Base-by-base conservation (phyloP, 1,284 basidiomycete species). In the Flammula alnicola region DNA sequence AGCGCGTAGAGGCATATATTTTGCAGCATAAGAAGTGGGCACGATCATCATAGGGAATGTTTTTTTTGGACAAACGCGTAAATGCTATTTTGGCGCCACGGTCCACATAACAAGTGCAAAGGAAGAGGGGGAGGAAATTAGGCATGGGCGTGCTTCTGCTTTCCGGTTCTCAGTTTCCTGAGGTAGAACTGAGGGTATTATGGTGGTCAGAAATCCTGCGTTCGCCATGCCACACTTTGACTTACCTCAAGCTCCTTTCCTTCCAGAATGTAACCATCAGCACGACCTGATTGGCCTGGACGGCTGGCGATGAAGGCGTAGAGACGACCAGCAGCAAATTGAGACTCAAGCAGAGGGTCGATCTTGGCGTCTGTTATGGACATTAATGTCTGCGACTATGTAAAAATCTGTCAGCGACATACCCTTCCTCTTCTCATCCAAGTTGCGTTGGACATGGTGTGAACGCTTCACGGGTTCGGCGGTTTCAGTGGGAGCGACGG, bases 181-280 rank as follows among this genome's bases (percentile, higher is more conserved):
- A 93, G 73, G 81, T 96, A 97, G 79, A 97, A 96, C 92, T 91
- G 62, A 26, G 19, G 22, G 43, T 31, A 51, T n/a, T n/a, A 49
- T 44, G 49, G 42, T 38, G 22, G 16, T 54, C 35, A 59, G 48
- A 56, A 49, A 36, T 51, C n/a, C n/a, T n/a, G n/a, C n/a, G n/a
- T n/a, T n/a, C n/a, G n/a, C n/a, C n/a, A n/a, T 36, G 52, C n/a
- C 23, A 45, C 17, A 11, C 43, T 29, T 27, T 25, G 43, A 65
- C 78, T 45, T 64, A 94, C 92, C 81, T 97, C 94, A 53, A 97
- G 86, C 73, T 98, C 95, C 77, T 93, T 93, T 68, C 95, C 95
- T 80, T 98, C 95, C 49, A 98, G 85, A 59, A 98, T 80, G 77
- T 97, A 96, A 49, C 95, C 95, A 72, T 98, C 95, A 55, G 89